Evolutionary conservation across 352 stramenopile species (phyloP).

Genomic region (Pythium aristosporum): DNA sequence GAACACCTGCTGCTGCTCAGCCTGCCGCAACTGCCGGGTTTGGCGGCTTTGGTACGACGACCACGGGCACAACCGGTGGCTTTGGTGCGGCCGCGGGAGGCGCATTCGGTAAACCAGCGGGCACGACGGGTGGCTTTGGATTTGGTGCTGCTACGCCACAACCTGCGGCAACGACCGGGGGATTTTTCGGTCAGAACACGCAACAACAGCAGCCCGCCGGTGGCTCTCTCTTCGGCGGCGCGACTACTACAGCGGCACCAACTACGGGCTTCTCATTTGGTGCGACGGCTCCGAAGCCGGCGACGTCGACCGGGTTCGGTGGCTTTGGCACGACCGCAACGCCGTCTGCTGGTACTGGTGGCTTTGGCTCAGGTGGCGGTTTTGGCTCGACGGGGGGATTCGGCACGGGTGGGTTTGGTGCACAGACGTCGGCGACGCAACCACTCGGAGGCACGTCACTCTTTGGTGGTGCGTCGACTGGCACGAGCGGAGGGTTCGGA

Average conservation of each 20-base stretch:
- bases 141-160: slow-evolving; percentile 25
- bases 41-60: slow-evolving; percentile 48
- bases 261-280: slow-evolving; percentile 22
- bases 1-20: slow-evolving; percentile 31
- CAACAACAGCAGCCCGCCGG: slow-evolving; percentile 3
- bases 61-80: slow-evolving; percentile 32
- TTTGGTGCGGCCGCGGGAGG: slow-evolving; percentile 33
- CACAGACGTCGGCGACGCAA: slow-evolving; percentile 9
- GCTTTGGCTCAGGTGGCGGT: slow-evolving; percentile 20
- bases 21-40: slow-evolving; percentile 40
- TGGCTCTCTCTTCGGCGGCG: slow-evolving; percentile 44
- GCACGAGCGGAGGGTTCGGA: slow-evolving; percentile 11
- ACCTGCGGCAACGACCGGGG: neutral
- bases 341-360: slow-evolving; percentile 14
- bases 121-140: slow-evolving; percentile 8
- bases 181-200: slow-evolving; percentile 1
- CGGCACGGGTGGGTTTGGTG: slow-evolving; percentile 18
- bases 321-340: slow-evolving; percentile 21
- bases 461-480: slow-evolving; percentile 12
- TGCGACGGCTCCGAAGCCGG: slow-evolving; percentile 13
- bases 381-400: slow-evolving; percentile 15
- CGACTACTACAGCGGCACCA: slow-evolving; percentile 28
- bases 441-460: slow-evolving; percentile 13
- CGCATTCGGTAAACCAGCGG: slow-evolving; percentile 21
- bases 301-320: slow-evolving; percentile 25